Percentiles rank a stretch among this genome's conserved stretches.
phyloP scores from a whole-genome alignment of 495 filamentous ascomycete species.

The Umbilicaria muhlenbergii region DNA sequence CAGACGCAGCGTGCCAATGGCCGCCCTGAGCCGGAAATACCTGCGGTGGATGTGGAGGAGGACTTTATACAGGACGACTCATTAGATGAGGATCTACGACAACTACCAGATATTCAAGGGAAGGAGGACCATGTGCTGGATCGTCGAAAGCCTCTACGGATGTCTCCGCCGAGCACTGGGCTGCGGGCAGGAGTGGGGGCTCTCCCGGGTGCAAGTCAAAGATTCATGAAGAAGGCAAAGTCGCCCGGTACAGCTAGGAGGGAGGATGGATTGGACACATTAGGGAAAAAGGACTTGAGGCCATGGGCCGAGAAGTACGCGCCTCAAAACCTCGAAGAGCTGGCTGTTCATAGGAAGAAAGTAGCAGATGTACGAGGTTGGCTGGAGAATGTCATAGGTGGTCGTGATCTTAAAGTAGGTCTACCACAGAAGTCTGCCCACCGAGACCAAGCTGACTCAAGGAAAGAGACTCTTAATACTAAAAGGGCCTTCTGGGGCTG shows the following conservation, averaged over 20 bases:
- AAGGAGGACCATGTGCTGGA: conserved; percentile 4
- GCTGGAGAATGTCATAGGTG: conserved; percentile 57
- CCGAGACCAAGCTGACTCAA: conserved; percentile 10
- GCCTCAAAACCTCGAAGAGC: conserved; percentile 56
- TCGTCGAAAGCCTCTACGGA: conserved; percentile 9
- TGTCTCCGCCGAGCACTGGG: not conserved
- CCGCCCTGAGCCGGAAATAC: not conserved
- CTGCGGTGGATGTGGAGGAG: conserved; percentile 9
- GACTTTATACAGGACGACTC: conserved; percentile 29
- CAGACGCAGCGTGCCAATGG: conserved; percentile 14
- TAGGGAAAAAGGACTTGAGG: conserved; percentile 11
- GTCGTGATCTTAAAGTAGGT: conserved; percentile 30
- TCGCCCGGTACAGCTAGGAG: not conserved
- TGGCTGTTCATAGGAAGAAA: conserved; percentile 88
- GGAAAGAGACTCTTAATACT: conserved; percentile 62
- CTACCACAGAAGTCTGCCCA: not conserved
- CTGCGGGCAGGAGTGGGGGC: not conserved
- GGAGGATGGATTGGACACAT: not conserved
- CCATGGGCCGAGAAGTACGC: conserved; percentile 83
- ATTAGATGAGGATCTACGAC: conserved; percentile 12
- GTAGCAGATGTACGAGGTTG: conserved; percentile 71
- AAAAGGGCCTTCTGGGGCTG: conserved; percentile 81
- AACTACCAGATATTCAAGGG: conserved; percentile 11
- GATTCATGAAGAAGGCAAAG: conserved; percentile 3
- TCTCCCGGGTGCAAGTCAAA: conserved; percentile 4